Base-by-base conservation (phyloP, 768 basidiomycete species). In the Pisolithus orientalis region DNA sequence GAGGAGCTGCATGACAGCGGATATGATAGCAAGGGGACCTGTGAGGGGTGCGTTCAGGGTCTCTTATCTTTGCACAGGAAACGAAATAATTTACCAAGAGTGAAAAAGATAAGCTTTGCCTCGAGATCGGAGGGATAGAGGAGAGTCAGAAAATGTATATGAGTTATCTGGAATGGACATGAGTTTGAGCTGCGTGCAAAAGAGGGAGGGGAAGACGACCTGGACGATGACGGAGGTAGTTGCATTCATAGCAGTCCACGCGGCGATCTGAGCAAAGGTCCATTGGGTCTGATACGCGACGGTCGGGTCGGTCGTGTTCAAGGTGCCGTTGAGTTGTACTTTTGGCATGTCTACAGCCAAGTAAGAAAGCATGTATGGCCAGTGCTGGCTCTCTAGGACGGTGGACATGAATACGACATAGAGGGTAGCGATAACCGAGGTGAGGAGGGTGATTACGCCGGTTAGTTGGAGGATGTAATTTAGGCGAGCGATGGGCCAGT, bases 341-440 rank as follows among this genome's bases (percentile, higher is more conserved):
- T 71, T 71, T 21, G 73, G 62, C 16, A 94, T 82, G 54, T 82
- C 76, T 37, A 94, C 81, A 6, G 90, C 84, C 50, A 97, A 77
- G 62, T 96, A 99, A 60, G 85, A 87, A 39, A 97, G 82, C 90
- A 96, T 95, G 68, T 93, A 99, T 0, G 96, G 94, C 93, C 93
- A 96, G 39, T 73, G 71, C 57, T 80, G 75, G 59, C 87, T 90
- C 62, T 87, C 82, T 2, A 71, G 60, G 3, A 79, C 67, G 1
- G 84, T 72, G 0, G 79, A 72, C 2, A 77, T 71, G 6, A 95
- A 74, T 17, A 95, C 77, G 58, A 93, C 79, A 62, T 83, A 80
- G 44, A 94, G 74, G 1, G 87, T 90, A 8, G 90, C 87, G 44
- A 84, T 77, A 50, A 87, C 77, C 14, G 85, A 87, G 34, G 87